Conservation (phyloP, 768 basidiomycete species). For the Mycena haematopus region DNA sequence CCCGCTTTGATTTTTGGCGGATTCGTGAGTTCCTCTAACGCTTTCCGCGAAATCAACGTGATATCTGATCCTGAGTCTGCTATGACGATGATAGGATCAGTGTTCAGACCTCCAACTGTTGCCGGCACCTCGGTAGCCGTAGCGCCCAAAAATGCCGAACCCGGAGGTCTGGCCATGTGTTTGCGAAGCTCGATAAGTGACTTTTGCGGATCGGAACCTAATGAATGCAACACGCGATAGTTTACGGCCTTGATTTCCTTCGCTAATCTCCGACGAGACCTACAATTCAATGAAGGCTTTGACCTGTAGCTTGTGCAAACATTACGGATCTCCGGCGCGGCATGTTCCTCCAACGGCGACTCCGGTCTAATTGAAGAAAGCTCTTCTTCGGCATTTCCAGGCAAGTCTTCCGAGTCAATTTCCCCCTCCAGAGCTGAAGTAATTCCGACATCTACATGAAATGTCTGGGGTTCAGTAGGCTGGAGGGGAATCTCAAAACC, state of each 20-base stretch:
- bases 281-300: constrained; percentile 1
- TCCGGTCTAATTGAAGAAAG: too few relatives aligned
- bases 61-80: constrained; percentile 36
- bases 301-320: too few relatives aligned
- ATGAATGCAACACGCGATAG: not conserved
- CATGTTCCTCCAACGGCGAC: too few relatives aligned
- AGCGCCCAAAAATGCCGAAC: not conserved
- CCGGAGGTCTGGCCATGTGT: constrained; percentile 5
- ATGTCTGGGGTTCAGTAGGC: too few relatives aligned
- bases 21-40: not conserved
- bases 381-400: too few relatives aligned
- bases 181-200: not conserved
- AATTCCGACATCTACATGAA: too few relatives aligned
- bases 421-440: too few relatives aligned
- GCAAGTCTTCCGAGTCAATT: too few relatives aligned
- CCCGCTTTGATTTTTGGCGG: constrained; percentile 27
- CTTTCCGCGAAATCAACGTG: constrained; percentile 33
- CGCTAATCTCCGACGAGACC: not conserved
- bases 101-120: not conserved
- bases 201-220: not conserved
- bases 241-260: not conserved
- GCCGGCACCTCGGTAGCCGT: not conserved
- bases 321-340: too few relatives aligned
- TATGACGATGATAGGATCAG: not conserved
- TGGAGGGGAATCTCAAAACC: too few relatives aligned